Evolutionary conservation across 2,329 filamentous ascomycete species (phyloP).

Genomic region (Harringtonia aguacate): DNA sequence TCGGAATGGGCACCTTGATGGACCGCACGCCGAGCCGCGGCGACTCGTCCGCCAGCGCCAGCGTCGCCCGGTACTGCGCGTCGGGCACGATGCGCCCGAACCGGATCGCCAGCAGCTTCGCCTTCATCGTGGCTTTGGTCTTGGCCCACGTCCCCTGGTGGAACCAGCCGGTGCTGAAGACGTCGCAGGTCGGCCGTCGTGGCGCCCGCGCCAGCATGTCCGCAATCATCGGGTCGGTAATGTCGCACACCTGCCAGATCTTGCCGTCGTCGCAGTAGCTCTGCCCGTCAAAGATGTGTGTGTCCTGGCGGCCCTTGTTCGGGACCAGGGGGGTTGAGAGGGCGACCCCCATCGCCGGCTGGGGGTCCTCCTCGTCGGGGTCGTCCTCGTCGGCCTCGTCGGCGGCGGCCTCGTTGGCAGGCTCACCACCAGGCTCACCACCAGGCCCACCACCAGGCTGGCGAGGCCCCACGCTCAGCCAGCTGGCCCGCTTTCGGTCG

Average conservation of each 20-base stretch:
- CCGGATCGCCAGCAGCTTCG: slow-evolving; percentile 63
- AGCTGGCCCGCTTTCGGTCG: slow-evolving; percentile 29
- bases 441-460: slow-evolving; percentile 15
- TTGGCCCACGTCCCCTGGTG: slow-evolving; percentile 73
- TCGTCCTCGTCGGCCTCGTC: slow-evolving; percentile 5
- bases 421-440: neutral
- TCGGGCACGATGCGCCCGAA: slow-evolving; percentile 41
- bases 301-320: slow-evolving; percentile 27
- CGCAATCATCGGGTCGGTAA: slow-evolving; percentile 66
- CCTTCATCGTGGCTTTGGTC: slow-evolving; percentile 76
- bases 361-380: no score
- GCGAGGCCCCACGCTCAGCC: slow-evolving; percentile 17
- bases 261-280: slow-evolving; percentile 70
- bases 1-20: slow-evolving; percentile 27
- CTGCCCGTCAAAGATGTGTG: slow-evolving; percentile 76
- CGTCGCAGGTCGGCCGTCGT: slow-evolving; percentile 47
- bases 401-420: neutral
- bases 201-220: slow-evolving; percentile 54
- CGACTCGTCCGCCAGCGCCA: slow-evolving; percentile 25
- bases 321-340: neutral
- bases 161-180: slow-evolving; percentile 68
- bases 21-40: slow-evolving; percentile 15
- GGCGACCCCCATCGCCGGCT: neutral
- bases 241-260: slow-evolving; percentile 90
- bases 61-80: slow-evolving; percentile 31